Percentiles rank a stretch among this genome's conserved stretches.
phyloP scores from a whole-genome alignment of 306 rosid species.

The Prunus padus region DNA sequence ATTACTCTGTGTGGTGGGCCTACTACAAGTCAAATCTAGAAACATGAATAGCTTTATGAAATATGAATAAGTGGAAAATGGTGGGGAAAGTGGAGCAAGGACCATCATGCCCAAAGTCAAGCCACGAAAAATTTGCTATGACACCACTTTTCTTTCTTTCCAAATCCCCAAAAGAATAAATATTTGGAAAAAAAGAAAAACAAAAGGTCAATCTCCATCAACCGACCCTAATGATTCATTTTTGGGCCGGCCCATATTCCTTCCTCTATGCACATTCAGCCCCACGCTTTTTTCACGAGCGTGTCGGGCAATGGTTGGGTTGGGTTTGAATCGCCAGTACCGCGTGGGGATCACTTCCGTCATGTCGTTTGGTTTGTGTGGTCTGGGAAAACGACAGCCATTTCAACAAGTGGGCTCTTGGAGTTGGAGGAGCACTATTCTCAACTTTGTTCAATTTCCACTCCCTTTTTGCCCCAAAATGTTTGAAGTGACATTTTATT shows the following conservation, averaged over 20 bases:
- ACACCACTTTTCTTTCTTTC: slow-evolving; percentile 6
- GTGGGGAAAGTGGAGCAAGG: slow-evolving; percentile 26
- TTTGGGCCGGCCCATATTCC: slow-evolving; percentile 57
- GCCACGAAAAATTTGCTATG: slow-evolving; percentile 1
- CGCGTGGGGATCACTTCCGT: not conserved
- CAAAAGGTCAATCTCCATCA: slow-evolving; percentile 20
- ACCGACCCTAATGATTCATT: slow-evolving; percentile 35
- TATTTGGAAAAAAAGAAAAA: not conserved
- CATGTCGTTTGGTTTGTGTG: not conserved
- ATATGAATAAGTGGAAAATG: not conserved
- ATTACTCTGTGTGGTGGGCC: slow-evolving; percentile 15
- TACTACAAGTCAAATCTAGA: slow-evolving; percentile 25
- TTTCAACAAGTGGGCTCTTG: slow-evolving; percentile 55
- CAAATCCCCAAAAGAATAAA: not conserved
- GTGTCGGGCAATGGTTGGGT: not conserved
- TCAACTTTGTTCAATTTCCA: slow-evolving; percentile 42
- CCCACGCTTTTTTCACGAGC: not conserved
- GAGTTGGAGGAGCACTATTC: slow-evolving; percentile 39
- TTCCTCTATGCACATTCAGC: not conserved
- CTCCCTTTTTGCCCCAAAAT: slow-evolving; percentile 28
- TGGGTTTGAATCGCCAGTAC: too few relatives aligned
- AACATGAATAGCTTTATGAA: slow-evolving; percentile 15
- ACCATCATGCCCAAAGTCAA: slow-evolving; percentile 15
- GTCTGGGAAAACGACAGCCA: slow-evolving; percentile 46
- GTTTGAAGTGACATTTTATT: slow-evolving; percentile 58